phyloP scores from a whole-genome alignment of 2,329 filamentous ascomycete genomes.

The Leptographium lundbergii region DNA sequence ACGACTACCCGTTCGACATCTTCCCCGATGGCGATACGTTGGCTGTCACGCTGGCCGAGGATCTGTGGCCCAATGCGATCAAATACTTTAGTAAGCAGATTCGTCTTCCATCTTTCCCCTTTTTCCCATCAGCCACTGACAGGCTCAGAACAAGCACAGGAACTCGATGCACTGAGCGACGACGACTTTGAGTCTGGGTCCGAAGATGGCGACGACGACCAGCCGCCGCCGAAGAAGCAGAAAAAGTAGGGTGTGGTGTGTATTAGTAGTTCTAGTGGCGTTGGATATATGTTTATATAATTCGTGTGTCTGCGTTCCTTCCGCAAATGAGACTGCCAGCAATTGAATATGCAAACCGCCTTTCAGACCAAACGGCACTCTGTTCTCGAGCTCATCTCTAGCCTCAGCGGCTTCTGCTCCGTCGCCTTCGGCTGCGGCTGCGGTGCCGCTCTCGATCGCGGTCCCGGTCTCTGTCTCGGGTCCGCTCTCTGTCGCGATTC shows the following conservation, averaged over 20 bases:
- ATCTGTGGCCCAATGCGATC: constrained; percentile 78
- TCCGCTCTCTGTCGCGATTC: constrained; percentile 18
- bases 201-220: constrained; percentile 39
- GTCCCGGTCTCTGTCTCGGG: constrained; percentile 17
- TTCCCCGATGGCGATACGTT: constrained; percentile 81
- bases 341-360: not conserved
- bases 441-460: constrained; percentile 13
- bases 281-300: not conserved
- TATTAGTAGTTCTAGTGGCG: not conserved
- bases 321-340: no score
- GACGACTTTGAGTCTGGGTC: constrained; percentile 54
- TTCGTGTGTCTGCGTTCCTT: not conserved
- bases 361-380: not conserved
- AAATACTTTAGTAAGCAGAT: constrained; percentile 72
- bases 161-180: constrained; percentile 54
- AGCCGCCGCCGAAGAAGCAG: constrained; percentile 28
- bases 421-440: constrained; percentile 13
- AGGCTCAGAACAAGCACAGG: constrained; percentile 52
- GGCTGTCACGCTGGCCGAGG: constrained; percentile 69
- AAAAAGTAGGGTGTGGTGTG: not conserved
- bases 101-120: constrained; percentile 4
- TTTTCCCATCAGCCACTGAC: constrained; percentile 21
- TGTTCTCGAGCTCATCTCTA: no score
- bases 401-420: not conserved
- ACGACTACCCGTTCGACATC: constrained; percentile 60